Percentiles rank a stretch among this genome's conserved stretches.
These are phyloP conservation scores for Mycosphaerelloides madeirae DNA, from an alignment of 2,329 filamentous ascomycete genomes.

Conservation along the genomic window DNA sequence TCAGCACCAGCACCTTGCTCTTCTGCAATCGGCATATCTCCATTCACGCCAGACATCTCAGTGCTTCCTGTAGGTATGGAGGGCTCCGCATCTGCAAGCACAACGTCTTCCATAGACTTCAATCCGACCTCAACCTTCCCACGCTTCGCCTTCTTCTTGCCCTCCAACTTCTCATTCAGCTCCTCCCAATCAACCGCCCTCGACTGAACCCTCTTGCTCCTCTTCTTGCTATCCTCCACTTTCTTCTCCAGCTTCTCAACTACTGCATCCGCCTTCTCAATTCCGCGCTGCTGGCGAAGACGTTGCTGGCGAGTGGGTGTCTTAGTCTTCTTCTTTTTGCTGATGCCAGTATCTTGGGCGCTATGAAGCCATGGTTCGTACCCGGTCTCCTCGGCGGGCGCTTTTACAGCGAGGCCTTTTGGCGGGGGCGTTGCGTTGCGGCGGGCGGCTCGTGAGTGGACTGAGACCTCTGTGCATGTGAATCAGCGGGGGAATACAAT, in stretches of 20 bases:
- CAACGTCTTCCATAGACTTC: slow-evolving; percentile 9
- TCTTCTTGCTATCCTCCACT: slow-evolving; percentile 48
- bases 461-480: slow-evolving; percentile 50
- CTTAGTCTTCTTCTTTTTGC: slow-evolving; percentile 61
- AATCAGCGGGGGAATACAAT: background rate
- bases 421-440: slow-evolving; percentile 64
- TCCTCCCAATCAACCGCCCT: slow-evolving; percentile 31
- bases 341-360: slow-evolving; percentile 64
- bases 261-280: slow-evolving; percentile 53
- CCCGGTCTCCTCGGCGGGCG: slow-evolving; percentile 47
- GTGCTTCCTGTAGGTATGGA: slow-evolving; percentile 2
- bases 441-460: slow-evolving; percentile 70
- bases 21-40: background rate
- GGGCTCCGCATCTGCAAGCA: slow-evolving; percentile 11
- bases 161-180: slow-evolving; percentile 27
- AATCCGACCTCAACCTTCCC: slow-evolving; percentile 4
- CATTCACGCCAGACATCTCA: slow-evolving; percentile 10
- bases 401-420: slow-evolving; percentile 26
- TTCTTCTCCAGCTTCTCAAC: slow-evolving; percentile 54
- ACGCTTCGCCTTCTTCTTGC: slow-evolving; percentile 9
- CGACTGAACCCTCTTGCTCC: slow-evolving; percentile 41
- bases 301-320: slow-evolving; percentile 50
- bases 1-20: background rate
- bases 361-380: slow-evolving; percentile 63
- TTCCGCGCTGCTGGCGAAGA: slow-evolving; percentile 49